Percentiles rank a stretch among this genome's conserved stretches.
These are phyloP conservation scores for Blastomyces emzantsi DNA, from an alignment of 2,329 filamentous ascomycete species.

Conservation along the genomic window DNA sequence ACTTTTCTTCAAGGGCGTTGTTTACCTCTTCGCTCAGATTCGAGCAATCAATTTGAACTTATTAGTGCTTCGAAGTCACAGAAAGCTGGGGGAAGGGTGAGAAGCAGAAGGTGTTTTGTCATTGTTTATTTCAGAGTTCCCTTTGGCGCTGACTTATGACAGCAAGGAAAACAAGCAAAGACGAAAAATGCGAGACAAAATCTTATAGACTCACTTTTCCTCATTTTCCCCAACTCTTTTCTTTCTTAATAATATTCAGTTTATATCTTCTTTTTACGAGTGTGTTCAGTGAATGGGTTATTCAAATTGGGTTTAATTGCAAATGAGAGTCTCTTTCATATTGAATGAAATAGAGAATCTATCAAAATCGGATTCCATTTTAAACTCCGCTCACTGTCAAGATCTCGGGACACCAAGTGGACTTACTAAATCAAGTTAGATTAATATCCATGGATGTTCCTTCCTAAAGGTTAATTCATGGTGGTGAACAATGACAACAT, in stretches of 20 bases:
- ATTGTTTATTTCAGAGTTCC: neutral
- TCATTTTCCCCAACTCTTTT: no score
- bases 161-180: neutral
- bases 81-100: neutral
- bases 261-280: no score
- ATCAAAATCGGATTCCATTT: no score
- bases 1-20: neutral
- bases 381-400: no score
- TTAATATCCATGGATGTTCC: neutral
- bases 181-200: neutral
- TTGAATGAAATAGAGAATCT: neutral
- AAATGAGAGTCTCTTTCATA: neutral
- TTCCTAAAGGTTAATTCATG: neutral
- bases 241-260: no score
- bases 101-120: neutral
- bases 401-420: no score
- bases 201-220: neutral
- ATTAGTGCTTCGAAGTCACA: neutral
- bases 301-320: no score
- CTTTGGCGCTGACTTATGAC: neutral
- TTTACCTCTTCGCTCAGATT: no score
- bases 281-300: no score
- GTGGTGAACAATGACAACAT: neutral
- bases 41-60: neutral
- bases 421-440: no score